Evolutionary conservation across 1,139 yeast genomes (phyloP), one percentile per base, ranked within the genome.

Genomic region (Protomyces gravidus): DNA sequence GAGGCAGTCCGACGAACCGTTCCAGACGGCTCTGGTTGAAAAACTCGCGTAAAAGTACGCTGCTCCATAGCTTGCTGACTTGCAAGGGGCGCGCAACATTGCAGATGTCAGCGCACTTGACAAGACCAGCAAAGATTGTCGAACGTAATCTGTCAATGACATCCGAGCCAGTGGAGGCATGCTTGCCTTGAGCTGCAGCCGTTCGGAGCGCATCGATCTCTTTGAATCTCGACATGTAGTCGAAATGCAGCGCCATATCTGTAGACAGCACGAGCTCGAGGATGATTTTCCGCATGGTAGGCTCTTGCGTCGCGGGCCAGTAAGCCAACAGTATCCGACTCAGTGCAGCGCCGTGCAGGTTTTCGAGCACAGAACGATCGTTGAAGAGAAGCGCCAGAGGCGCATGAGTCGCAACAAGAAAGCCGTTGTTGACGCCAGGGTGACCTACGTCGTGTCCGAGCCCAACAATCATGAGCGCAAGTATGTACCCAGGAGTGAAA

Each of bases 361-460:
- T 84, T 71, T 92, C 98, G 65, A 92, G 76, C 1, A 87, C 86
- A 9, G 92, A 84, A 61, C 81, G 74, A 65, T 83, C 84, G 62
- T 82, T 77, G 72, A 82, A 89, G 17, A 81, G 69, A 59, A 72
- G 71, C 1, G 94, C 81, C 26, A 88, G 76, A 6, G 90, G 89
- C 0, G 95, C 80, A n/a, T 78, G 72, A 66, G 81, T 72, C 62
- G 80, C 76, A 32, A 79, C 76, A 72, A 90, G 74, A 65, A 89
- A 84, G 48, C 83, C 82, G 71, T 89, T 89, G 11, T 95, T 89
- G 19, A 89, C 84, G 1, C 97, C 98, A 0, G 98, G 97, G 71
- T 92, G 98, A 21, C 96, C 96, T 32, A 88, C 84, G 72, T 92
- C 98, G 72, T 92, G 98, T 51, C 98, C 97, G 53, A 90, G 75